Evolutionary conservation across 345 rosid species (phyloP), one percentile per base, ranked within the genome.

Genomic region (Populus nigra): DNA sequence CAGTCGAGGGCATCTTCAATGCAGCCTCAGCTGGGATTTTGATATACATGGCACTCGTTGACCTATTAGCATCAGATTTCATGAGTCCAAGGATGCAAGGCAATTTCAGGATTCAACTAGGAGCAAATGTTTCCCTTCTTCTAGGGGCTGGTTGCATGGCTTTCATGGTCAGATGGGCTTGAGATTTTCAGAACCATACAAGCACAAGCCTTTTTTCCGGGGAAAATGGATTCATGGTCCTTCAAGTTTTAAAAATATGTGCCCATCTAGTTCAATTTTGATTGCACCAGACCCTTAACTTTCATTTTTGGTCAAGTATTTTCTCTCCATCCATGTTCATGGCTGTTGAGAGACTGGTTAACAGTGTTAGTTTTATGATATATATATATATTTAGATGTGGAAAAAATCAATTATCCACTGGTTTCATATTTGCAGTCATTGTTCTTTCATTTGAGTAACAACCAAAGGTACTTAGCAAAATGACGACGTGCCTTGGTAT

Each of bases 11-110:
- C n/a, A 73, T 83, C 45, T 82, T 91, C 73, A 82, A 88, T 18
- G 85, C 94, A 27, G 93, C 93, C 12, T 87, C 96, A 1, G 88
- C 93, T 49, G 97, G 96, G 72, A 89, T 93, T 22, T 84, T 93
- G 77, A 88, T 88, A 12, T 91, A 91, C 79, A 90, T 91, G 97
- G 89, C 97, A 23, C 90, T 93, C 3, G 97, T 93, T n/a, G 96
- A 93, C 73, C 84, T 93, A n/a, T 80, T 90, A 25, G 97, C 97
- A 22, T 77, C 88, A 35, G 96, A 91, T 80, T 90, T 91, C 69
- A 86, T 89, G 87, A 86, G 77, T 68, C 88, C 94, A 8, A 89
- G 77, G 77, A 50, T 91, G 80, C 96, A 88, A 76, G 70, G 71
- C 66, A 90, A 86, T 68, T 18, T 79, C 3, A 87, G 87, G 82